Evolutionary conservation across 805 yeast genomes (phyloP).

Genomic region (Saccharomyces jurei): DNA sequence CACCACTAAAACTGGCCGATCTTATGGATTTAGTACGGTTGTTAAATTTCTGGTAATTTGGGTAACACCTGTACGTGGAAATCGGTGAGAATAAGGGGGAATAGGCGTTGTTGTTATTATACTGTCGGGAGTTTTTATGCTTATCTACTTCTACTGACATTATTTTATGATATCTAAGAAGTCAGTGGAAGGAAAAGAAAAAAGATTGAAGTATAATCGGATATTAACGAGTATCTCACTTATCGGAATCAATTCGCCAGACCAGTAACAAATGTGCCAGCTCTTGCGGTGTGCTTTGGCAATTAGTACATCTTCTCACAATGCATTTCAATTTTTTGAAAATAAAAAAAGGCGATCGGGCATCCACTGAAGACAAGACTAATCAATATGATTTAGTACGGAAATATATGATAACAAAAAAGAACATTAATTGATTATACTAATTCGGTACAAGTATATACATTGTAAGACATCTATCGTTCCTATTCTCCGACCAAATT

Average conservation of each 20-base stretch:
- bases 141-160: background rate
- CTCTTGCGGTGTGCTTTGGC: background rate
- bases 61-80: constrained; percentile 11
- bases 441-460: background rate
- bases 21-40: constrained; percentile 14
- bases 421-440: background rate
- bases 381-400: background rate
- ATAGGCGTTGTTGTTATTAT: constrained; percentile 8
- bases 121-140: background rate
- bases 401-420: background rate
- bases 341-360: background rate
- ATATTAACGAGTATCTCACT: background rate
- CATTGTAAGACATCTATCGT: background rate
- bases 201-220: background rate
- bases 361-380: background rate
- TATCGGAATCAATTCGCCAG: background rate
- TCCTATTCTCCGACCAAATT: constrained; percentile 29
- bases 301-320: background rate
- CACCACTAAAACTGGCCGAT: constrained; percentile 7
- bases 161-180: background rate
- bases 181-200: background rate
- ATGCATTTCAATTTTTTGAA: background rate
- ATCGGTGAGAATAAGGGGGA: constrained; percentile 16
- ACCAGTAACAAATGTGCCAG: background rate
- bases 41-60: background rate